phyloP scores from a whole-genome alignment of 2,329 filamentous ascomycete genomes.

The Ophiostoma piceae region DNA sequence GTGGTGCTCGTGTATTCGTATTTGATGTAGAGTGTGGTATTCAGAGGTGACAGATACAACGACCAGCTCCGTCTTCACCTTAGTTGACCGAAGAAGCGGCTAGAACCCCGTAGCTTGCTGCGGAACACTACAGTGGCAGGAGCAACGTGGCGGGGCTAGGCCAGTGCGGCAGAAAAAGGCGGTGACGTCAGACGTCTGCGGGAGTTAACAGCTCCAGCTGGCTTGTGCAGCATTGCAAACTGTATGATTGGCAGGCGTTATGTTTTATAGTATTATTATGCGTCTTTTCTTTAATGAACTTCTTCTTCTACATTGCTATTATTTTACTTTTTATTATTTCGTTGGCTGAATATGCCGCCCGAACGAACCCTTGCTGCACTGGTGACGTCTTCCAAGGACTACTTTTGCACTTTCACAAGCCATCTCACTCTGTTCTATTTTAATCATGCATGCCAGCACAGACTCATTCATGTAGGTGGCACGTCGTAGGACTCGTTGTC shows the following conservation, averaged over 20 bases:
- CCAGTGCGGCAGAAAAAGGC: conserved; percentile 12
- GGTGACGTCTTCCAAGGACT: background rate
- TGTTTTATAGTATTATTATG: background rate
- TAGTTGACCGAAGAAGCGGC: conserved; percentile 19
- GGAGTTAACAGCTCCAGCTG: background rate
- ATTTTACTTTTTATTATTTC: background rate
- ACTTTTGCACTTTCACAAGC: background rate
- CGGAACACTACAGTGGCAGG: background rate
- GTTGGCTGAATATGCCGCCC: background rate
- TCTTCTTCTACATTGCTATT: too few relatives aligned
- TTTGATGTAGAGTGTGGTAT: background rate
- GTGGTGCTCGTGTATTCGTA: background rate
- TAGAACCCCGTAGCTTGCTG: conserved; percentile 19
- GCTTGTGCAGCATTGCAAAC: background rate
- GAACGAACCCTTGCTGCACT: background rate
- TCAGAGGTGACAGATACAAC: background rate
- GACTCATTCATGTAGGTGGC: background rate
- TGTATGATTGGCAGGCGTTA: background rate
- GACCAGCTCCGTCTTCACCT: background rate
- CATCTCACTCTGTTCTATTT: conserved; percentile 11
- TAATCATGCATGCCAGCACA: conserved; percentile 1
- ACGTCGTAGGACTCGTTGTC: conserved; percentile 4
- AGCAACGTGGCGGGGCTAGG: conserved; percentile 15
- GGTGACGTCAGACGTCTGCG: background rate
- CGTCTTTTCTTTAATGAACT: background rate